A percentile compares a stretch with the other conserved stretches of the same genome.
phyloP scores from a whole-genome alignment of 2,329 filamentous ascomycete genomes.

The Xylaria arbuscula region DNA sequence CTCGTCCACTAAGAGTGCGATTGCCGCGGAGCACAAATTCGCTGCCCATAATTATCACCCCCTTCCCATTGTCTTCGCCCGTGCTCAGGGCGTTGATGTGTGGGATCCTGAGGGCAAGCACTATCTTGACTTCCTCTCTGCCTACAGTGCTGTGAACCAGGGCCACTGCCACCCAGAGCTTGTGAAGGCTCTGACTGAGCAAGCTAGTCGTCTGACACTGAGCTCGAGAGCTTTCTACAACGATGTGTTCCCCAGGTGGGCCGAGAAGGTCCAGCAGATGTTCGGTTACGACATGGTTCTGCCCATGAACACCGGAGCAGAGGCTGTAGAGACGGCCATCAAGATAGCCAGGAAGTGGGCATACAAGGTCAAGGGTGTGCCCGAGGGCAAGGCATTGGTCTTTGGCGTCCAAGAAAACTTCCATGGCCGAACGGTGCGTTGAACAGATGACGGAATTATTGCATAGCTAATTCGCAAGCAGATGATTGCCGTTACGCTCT shows the following conservation, averaged over 20 bases:
- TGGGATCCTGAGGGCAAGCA: constrained; percentile 97
- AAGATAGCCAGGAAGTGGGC: constrained; percentile 98
- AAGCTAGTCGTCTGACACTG: constrained; percentile 88
- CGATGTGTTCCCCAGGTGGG: constrained; percentile 96
- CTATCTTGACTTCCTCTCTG: constrained; percentile 97
- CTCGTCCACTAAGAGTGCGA: constrained; percentile 80
- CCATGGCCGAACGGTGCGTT: constrained; percentile 85
- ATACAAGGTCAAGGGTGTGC: constrained; percentile 94
- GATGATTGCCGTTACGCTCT: constrained; percentile 96
- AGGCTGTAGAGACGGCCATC: constrained; percentile 94
- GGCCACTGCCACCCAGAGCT: constrained; percentile 98
- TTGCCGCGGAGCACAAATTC: constrained; percentile 81
- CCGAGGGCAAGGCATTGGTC: constrained; percentile 83
- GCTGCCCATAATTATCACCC: constrained; percentile 99
- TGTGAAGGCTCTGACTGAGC: constrained; percentile 87
- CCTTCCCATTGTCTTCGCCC: constrained; percentile 90
- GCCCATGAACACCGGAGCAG: constrained; percentile 97
- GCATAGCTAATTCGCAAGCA: constrained; percentile 51
- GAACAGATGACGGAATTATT: neutral
- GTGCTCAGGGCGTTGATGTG: constrained; percentile 85
- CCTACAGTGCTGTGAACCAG: constrained; percentile 98
- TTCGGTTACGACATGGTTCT: constrained; percentile 98
- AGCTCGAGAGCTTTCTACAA: constrained; percentile 98
- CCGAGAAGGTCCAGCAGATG: constrained; percentile 86
- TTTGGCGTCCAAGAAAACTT: constrained; percentile 93